A percentile compares a stretch with the other conserved stretches of the same genome.
Evolutionary conservation across 108 stramenopile species (phyloP).

Genomic region (Seminavis robusta): DNA sequence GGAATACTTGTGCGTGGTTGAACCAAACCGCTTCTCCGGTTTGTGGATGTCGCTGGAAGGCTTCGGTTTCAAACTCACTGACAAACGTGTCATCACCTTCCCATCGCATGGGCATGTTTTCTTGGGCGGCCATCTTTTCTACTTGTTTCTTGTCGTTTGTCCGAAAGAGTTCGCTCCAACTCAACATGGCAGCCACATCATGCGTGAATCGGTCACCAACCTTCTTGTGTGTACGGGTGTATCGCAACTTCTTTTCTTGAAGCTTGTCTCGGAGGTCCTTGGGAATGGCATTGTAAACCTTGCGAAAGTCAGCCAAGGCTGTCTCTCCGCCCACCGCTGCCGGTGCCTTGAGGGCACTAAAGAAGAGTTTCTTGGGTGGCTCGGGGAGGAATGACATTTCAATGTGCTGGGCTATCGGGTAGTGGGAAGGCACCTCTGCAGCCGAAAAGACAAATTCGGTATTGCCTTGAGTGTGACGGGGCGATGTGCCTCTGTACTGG

Average conservation of each 20-base stretch:
- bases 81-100: slow-evolving; percentile 23
- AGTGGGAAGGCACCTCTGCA: slow-evolving; percentile 19
- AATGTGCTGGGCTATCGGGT: slow-evolving; percentile 27
- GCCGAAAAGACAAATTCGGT: slow-evolving; percentile 27
- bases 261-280: slow-evolving; percentile 27
- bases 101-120: slow-evolving; percentile 9
- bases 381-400: slow-evolving; percentile 36
- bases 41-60: slow-evolving; percentile 33
- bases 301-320: slow-evolving; percentile 32
- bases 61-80: slow-evolving; percentile 11
- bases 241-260: slow-evolving; percentile 27
- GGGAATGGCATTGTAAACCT: slow-evolving; percentile 24
- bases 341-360: slow-evolving; percentile 25
- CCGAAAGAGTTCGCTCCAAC: slow-evolving; percentile 38
- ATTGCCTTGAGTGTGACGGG: slow-evolving; percentile 8
- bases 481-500: slow-evolving; percentile 28
- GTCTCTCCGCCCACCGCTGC: slow-evolving; percentile 26
- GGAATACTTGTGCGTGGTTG: slow-evolving; percentile 43
- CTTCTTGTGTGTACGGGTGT: slow-evolving; percentile 30
- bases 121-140: slow-evolving; percentile 15
- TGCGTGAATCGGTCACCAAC: slow-evolving; percentile 9
- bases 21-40: slow-evolving; percentile 45
- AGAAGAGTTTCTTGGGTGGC: slow-evolving; percentile 29
- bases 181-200: slow-evolving; percentile 24
- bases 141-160: slow-evolving; percentile 23